Conservation (phyloP, 345 rosid genomes). For the Arabidopsis suecica region DNA sequence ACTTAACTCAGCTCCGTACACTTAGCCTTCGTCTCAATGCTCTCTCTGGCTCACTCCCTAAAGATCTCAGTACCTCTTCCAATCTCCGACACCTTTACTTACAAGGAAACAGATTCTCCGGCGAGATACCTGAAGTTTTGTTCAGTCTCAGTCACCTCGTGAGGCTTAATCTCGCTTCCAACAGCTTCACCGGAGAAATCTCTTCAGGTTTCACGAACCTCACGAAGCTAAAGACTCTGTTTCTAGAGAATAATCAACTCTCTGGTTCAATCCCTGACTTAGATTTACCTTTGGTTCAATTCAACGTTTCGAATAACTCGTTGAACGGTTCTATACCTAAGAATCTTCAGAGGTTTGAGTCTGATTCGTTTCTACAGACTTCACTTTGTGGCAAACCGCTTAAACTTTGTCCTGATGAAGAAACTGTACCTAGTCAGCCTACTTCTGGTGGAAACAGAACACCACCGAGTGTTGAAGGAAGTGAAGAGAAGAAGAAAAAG, state of each 20-base stretch:
- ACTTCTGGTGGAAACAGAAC: constrained; percentile 40
- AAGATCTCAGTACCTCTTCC: constrained; percentile 60
- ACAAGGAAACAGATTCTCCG: constrained; percentile 83
- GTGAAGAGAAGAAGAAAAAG: constrained; percentile 19
- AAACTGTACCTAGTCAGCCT: constrained; percentile 58
- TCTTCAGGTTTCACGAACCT: constrained; percentile 56
- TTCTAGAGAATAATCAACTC: constrained; percentile 61
- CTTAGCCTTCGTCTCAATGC: constrained; percentile 82
- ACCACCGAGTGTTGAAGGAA: constrained; percentile 22
- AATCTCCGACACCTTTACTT: constrained; percentile 66
- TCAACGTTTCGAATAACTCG: constrained; percentile 75
- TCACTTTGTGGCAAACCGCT: constrained; percentile 74
- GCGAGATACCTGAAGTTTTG: constrained; percentile 70
- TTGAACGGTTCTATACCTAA: constrained; percentile 80
- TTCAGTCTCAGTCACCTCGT: constrained; percentile 65
- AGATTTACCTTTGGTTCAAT: constrained; percentile 57
- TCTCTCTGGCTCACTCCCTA: constrained; percentile 67
- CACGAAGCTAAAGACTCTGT: constrained; percentile 71
- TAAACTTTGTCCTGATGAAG: constrained; percentile 50
- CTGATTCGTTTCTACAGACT: constrained; percentile 65
- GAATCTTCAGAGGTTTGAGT: constrained; percentile 48
- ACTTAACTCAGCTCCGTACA: constrained; percentile 69
- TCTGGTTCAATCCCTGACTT: constrained; percentile 67
- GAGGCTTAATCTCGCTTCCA: constrained; percentile 66
- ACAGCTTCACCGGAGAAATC: constrained; percentile 70